phyloP scores from a whole-genome alignment of 331 rosid genomes.

The Quercus lobata region DNA sequence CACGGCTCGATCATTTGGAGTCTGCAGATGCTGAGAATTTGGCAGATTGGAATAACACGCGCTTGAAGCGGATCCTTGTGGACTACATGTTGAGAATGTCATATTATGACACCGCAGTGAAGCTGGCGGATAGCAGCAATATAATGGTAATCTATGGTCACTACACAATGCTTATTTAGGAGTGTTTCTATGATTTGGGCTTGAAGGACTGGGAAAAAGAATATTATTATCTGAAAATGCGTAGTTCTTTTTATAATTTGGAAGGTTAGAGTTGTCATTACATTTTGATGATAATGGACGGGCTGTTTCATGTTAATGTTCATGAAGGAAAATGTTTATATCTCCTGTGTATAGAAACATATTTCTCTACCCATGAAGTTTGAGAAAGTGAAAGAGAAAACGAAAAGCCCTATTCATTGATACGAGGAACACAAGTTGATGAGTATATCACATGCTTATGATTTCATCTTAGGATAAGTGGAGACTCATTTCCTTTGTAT shows the following conservation, averaged over 20 bases:
- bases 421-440: not conserved
- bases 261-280: not conserved
- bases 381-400: not conserved
- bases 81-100: constrained; percentile 99
- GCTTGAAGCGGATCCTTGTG: constrained; percentile 84
- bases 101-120: constrained; percentile 75
- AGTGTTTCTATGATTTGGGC: not conserved
- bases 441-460: not conserved
- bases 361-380: not conserved
- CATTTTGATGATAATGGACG: not conserved
- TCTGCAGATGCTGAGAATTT: constrained; percentile 74
- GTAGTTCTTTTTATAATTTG: not conserved
- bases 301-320: not conserved
- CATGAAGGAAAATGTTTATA: not conserved
- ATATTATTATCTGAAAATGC: not conserved
- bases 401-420: not conserved
- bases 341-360: not conserved
- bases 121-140: constrained; percentile 71
- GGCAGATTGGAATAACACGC: constrained; percentile 67
- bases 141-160: constrained; percentile 48
- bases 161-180: not conserved
- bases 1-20: constrained; percentile 77
- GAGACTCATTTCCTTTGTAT: not conserved
- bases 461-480: not conserved
- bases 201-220: not conserved